A percentile compares a stretch with the other conserved stretches of the same genome.
Conservation (phyloP, 345 rosid species). For the Gossypium rotundifolium region DNA sequence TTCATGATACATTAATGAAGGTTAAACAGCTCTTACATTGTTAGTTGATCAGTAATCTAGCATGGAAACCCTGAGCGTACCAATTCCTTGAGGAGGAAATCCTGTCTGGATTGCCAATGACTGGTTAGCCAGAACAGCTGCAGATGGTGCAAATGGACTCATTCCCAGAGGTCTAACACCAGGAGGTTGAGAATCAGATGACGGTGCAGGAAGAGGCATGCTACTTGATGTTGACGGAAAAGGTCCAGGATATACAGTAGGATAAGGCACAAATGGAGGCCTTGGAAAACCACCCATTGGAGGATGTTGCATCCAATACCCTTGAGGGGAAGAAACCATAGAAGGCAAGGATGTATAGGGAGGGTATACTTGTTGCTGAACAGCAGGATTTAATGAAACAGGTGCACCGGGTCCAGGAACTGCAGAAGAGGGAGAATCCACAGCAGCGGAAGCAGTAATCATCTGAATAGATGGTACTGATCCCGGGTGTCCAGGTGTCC, state of each 20-base stretch:
- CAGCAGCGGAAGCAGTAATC: slow-evolving; percentile 30
- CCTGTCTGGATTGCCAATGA: slow-evolving; percentile 38
- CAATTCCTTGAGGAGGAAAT: slow-evolving; percentile 59
- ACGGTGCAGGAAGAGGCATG: slow-evolving; percentile 33
- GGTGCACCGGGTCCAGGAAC: slow-evolving; percentile 39
- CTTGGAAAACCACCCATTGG: slow-evolving; percentile 56
- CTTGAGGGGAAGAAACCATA: slow-evolving; percentile 56
- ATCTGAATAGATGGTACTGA: slow-evolving; percentile 25
- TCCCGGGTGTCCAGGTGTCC: slow-evolving; percentile 39
- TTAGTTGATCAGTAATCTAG: slow-evolving; percentile 52
- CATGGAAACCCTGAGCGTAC: slow-evolving; percentile 74
- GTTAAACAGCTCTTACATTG: slow-evolving; percentile 57
- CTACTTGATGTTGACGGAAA: slow-evolving; percentile 48
- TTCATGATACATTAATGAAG: slow-evolving; percentile 27
- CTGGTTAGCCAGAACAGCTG: slow-evolving; percentile 37
- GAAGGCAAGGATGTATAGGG: slow-evolving; percentile 54
- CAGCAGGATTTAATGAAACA: slow-evolving; percentile 34
- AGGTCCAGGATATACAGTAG: slow-evolving; percentile 50
- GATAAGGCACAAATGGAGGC: slow-evolving; percentile 55
- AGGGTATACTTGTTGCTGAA: slow-evolving; percentile 59
- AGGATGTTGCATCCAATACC: slow-evolving; percentile 74
- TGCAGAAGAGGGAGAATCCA: slow-evolving; percentile 39
- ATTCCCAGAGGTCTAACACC: slow-evolving; percentile 45
- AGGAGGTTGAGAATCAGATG: slow-evolving; percentile 61
- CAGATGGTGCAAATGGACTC: slow-evolving; percentile 32